A percentile compares a stretch with the other conserved stretches of the same genome.
Evolutionary conservation across 2,329 filamentous ascomycete genomes (phyloP).

Genomic region (Nothophoma quercina): DNA sequence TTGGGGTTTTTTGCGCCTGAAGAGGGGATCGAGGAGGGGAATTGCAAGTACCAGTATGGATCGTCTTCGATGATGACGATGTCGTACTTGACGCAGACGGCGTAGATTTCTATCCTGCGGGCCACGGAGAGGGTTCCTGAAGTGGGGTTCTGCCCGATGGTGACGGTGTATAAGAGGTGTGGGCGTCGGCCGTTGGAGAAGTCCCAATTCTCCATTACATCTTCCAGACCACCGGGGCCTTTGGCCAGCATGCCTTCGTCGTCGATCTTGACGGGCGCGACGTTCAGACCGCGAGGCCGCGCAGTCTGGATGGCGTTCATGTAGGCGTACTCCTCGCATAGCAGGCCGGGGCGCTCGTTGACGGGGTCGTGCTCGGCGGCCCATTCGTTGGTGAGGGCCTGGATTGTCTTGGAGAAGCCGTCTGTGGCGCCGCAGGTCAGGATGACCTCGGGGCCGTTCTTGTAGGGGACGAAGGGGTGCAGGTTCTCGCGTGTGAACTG

Average conservation of each 20-base stretch:
- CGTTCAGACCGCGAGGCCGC: conserved; percentile 72
- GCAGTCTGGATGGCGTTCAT: conserved; percentile 76
- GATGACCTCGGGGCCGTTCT: conserved; percentile 76
- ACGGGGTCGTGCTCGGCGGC: conserved; percentile 71
- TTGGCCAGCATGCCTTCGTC: conserved; percentile 78
- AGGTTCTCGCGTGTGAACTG: conserved; percentile 79
- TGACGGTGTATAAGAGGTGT: conserved; percentile 88
- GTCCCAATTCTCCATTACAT: conserved; percentile 87
- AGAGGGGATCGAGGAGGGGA: conserved; percentile 78
- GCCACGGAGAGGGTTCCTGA: conserved; percentile 75
- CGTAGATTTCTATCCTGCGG: conserved; percentile 80
- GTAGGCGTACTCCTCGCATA: conserved; percentile 84
- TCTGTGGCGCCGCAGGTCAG: conserved; percentile 86
- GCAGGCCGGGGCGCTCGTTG: conserved; percentile 74
- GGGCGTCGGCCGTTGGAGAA: conserved; percentile 74
- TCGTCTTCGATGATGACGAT: conserved; percentile 93
- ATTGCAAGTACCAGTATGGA: conserved; percentile 95
- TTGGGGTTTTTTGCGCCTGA: no score
- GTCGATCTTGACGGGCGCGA: conserved; percentile 79
- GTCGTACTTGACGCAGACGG: conserved; percentile 81
- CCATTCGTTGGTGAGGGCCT: conserved; percentile 81
- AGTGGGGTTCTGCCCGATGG: conserved; percentile 91
- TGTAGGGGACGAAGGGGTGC: conserved; percentile 83
- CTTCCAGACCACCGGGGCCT: conserved; percentile 76
- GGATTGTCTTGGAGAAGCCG: conserved; percentile 79